phyloP scores from a whole-genome alignment of 176 grass and related monocot genomes.

The Aegilops umbellulata region DNA sequence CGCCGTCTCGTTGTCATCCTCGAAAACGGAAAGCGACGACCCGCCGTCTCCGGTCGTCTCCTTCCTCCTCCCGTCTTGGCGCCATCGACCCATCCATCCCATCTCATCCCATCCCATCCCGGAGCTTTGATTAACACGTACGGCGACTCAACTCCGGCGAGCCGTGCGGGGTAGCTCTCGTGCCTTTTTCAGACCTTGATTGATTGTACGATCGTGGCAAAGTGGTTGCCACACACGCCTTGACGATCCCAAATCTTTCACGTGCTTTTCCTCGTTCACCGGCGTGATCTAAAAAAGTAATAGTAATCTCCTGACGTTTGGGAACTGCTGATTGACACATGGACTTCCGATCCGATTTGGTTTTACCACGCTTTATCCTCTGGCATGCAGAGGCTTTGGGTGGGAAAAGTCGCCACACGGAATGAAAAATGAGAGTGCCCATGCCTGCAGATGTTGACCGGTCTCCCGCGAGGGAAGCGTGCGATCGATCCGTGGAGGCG shows the following conservation, averaged over 20 bases:
- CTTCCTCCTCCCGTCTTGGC: neutral
- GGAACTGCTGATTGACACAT: no score
- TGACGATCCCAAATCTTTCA: neutral
- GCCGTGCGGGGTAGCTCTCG: neutral
- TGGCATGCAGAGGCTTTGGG: no score
- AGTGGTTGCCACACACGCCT: neutral
- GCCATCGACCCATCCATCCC: neutral
- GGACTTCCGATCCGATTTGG: no score
- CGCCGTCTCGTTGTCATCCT: neutral
- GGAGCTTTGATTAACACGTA: no score
- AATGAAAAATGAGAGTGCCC: no score
- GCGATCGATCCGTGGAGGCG: no score
- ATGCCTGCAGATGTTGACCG: no score
- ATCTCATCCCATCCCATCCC: neutral
- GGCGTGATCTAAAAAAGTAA: neutral
- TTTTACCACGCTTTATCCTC: no score
- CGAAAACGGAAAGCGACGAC: neutral
- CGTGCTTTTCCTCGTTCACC: neutral
- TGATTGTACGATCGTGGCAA: neutral
- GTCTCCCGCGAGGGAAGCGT: no score
- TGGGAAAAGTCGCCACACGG: no score
- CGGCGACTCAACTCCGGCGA: no score
- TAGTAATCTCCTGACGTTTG: no score
- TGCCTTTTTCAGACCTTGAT: neutral
- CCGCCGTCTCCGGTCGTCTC: neutral